Conservation (phyloP, 2,329 filamentous ascomycete genomes). For the Pseudodiploospora longispora region DNA sequence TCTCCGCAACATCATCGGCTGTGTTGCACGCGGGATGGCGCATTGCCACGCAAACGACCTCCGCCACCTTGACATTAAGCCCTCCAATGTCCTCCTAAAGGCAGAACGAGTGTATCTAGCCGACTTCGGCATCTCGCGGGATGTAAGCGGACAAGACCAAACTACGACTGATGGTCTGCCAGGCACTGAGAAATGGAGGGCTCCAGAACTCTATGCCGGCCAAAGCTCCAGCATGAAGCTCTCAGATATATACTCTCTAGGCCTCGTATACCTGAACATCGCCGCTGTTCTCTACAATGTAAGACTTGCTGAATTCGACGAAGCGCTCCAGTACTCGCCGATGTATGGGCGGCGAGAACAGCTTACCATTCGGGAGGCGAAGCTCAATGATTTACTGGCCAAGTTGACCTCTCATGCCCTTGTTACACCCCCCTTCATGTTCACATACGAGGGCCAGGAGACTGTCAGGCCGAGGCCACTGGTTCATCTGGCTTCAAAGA, state of each 20-base stretch:
- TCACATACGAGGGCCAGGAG: slow-evolving; percentile 27
- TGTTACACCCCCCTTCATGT: slow-evolving; percentile 26
- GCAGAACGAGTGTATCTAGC: slow-evolving; percentile 38
- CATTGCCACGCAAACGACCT: slow-evolving; percentile 35
- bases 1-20: slow-evolving; percentile 35
- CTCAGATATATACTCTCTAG: slow-evolving; percentile 41
- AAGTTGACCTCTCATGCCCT: slow-evolving; percentile 27
- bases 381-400: slow-evolving; percentile 25
- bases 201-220: slow-evolving; percentile 33
- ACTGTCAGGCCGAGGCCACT: slow-evolving; percentile 34
- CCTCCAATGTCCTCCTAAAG: slow-evolving; percentile 38
- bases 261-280: slow-evolving; percentile 37
- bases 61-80: slow-evolving; percentile 40
- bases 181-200: slow-evolving; percentile 36
- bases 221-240: slow-evolving; percentile 35
- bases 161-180: slow-evolving; percentile 34
- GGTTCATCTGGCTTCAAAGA: slow-evolving; percentile 26
- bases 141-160: slow-evolving; percentile 36
- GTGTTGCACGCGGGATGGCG: slow-evolving; percentile 34
- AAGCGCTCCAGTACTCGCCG: slow-evolving; percentile 23
- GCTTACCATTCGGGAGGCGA: slow-evolving; percentile 23
- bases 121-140: slow-evolving; percentile 41
- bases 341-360: slow-evolving; percentile 23
- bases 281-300: slow-evolving; percentile 35
- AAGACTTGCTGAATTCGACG: slow-evolving; percentile 30